These are phyloP conservation scores for Malus hybrid DNA, from an alignment of 331 rosid species.

Conservation along the genomic window DNA sequence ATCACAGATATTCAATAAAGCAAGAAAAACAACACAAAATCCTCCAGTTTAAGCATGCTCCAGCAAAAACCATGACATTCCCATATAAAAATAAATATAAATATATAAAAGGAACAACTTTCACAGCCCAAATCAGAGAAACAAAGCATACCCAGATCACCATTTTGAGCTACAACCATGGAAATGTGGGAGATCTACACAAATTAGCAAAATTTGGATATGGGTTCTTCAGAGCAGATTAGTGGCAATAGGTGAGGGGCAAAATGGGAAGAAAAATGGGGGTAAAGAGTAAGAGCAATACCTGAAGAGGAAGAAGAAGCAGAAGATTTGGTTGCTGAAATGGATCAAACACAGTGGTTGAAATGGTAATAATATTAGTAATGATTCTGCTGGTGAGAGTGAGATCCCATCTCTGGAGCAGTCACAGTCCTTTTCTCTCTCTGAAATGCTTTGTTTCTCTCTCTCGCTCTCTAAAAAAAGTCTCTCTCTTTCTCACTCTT, in stretches of 20 bases:
- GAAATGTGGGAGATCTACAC: constrained; percentile 41
- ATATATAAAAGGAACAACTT: background rate
- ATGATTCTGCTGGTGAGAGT: constrained; percentile 32
- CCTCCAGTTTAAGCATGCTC: constrained; percentile 4
- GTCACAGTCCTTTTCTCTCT: constrained; percentile 18
- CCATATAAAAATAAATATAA: background rate
- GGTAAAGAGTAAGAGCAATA: constrained; percentile 5
- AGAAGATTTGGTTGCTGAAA: background rate
- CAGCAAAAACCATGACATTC: background rate
- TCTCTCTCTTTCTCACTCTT: constrained; percentile 44
- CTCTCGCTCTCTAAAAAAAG: constrained; percentile 10
- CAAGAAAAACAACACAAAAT: background rate
- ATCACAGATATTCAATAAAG: background rate
- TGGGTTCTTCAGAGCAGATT: background rate
- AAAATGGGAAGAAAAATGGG: background rate
- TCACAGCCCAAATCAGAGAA: constrained; percentile 13
- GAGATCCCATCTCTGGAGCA: constrained; percentile 65
- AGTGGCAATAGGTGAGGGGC: background rate
- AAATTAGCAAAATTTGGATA: background rate
- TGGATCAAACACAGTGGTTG: constrained; percentile 42
- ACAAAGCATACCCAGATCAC: constrained; percentile 29
- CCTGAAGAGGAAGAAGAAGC: constrained; percentile 30
- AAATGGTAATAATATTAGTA: constrained; percentile 22
- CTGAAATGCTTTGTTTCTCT: constrained; percentile 6
- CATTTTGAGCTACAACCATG: constrained; percentile 14